A percentile compares a stretch with the other conserved stretches of the same genome.
phyloP scores from a whole-genome alignment of 2,329 filamentous ascomycete species.

The Neurospora crassa region DNA sequence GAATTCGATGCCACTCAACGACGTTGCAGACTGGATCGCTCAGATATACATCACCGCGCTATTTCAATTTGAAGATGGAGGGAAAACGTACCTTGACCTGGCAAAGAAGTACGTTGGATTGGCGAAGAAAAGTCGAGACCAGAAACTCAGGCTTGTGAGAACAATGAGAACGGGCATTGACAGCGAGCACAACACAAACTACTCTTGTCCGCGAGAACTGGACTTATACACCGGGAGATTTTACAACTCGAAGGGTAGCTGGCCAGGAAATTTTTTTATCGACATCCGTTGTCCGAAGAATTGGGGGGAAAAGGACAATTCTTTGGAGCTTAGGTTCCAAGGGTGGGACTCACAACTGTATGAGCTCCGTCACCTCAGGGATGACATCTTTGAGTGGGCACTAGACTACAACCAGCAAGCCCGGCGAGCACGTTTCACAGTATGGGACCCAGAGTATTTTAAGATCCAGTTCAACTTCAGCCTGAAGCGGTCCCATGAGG shows the following conservation, averaged over 20 bases:
- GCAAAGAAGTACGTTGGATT: conserved; percentile 3
- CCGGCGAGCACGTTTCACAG: not conserved
- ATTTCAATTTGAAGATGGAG: not conserved
- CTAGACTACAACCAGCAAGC: not conserved
- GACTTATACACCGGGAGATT: not conserved
- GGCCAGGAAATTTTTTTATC: not conserved
- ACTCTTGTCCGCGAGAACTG: not conserved
- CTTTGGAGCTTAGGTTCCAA: conserved; percentile 3
- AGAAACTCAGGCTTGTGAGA: not conserved
- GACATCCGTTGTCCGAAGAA: not conserved
- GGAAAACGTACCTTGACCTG: not conserved
- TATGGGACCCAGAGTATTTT: not conserved
- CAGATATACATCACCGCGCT: conserved; percentile 1
- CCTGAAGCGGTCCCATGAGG: not conserved
- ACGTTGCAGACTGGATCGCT: conserved; percentile 5
- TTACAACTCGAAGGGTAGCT: not conserved
- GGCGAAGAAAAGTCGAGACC: not conserved
- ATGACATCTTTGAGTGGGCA: conserved; percentile 4
- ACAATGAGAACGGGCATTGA: not conserved
- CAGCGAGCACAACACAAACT: not conserved
- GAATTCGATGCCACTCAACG: conserved; percentile 3
- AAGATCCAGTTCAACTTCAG: not conserved
- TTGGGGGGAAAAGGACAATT: not conserved
- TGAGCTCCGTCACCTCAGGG: conserved; percentile 2
- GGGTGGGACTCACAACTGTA: conserved; percentile 1